These are phyloP conservation scores for Scenedesmus sp. DNA, from an alignment of 163 green algal species.

Conservation along the genomic window DNA sequence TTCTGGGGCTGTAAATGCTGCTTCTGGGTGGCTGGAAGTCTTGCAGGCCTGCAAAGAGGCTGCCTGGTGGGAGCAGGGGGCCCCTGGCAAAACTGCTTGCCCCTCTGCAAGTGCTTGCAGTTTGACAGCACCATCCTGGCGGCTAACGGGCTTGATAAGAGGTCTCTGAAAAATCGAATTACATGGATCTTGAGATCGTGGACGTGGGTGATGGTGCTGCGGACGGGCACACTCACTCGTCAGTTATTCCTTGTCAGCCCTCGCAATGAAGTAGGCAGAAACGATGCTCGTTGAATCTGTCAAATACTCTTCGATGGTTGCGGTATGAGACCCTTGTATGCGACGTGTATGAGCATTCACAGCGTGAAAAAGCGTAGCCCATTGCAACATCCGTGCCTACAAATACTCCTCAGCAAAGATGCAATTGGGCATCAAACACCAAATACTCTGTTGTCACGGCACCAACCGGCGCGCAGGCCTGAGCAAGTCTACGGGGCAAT, in stretches of 20 bases:
- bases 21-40: background rate
- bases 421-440: background rate
- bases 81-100: background rate
- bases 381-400: background rate
- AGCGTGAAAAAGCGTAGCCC: background rate
- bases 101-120: constrained; percentile 2
- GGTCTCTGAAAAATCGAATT: background rate
- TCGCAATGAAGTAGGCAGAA: background rate
- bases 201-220: background rate
- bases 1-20: background rate
- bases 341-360: background rate
- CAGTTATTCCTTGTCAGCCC: constrained; percentile 14
- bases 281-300: background rate
- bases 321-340: background rate
- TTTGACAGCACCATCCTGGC: constrained; percentile 17
- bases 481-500: background rate
- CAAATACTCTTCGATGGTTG: background rate
- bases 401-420: background rate
- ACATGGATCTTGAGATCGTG: background rate
- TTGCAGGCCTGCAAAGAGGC: background rate
- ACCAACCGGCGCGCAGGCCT: background rate
- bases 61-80: background rate
- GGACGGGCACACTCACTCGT: background rate
- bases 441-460: background rate
- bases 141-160: background rate